Base-by-base conservation (phyloP, 192 early-diverging fungal genomes). In the Allomyces arbusculus region DNA sequence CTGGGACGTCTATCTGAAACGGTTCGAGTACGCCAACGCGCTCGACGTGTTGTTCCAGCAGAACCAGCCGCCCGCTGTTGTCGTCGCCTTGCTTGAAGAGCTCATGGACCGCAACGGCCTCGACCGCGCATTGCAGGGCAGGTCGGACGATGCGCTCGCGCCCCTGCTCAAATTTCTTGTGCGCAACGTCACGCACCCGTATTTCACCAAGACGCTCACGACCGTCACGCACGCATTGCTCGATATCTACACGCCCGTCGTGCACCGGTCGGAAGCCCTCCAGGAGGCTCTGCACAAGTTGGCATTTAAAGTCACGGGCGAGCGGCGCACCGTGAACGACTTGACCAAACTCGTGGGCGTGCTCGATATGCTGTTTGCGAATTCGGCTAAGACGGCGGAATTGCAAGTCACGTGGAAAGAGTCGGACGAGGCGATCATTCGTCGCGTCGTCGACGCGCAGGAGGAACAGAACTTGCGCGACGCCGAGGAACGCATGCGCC, bases 21-120 rank as follows among this genome's bases (percentile, higher is more conserved):
- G 73, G 50, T 98, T 96, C 76, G 80, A 91, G 68, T 94, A 92
- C 69, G 80, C 79, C 20, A 88, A 91, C 55, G 95, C 95, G 16
- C 75, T 98, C 24, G 92, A 98, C 74, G 83, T 86, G 10, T 85
- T 86, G 61, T 68, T 97, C 67, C 50, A 58, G 20, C 50, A 58
- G 10, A 63, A 43, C 24, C 71, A 62, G 25, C 24, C 76, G 4
- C 76, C 82, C 0, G 65, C 86, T 61, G 79, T 89, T 1, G 80
- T 89, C 1, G 81, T 89, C 23, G 81, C 86, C 65, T 66, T 98
- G 69, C 72, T 95, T 63, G 88, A 95, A 69, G 95, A 98, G 74
- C 79, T 98, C 26, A 79, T 92, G 58, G 86, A 92, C 67, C 86
- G 91, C 65, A 88, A 89, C 61, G 91, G 82, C 19, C 77, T 98